Conservation (phyloP, 2,329 filamentous ascomycete species). For the Triangularia setosa region DNA sequence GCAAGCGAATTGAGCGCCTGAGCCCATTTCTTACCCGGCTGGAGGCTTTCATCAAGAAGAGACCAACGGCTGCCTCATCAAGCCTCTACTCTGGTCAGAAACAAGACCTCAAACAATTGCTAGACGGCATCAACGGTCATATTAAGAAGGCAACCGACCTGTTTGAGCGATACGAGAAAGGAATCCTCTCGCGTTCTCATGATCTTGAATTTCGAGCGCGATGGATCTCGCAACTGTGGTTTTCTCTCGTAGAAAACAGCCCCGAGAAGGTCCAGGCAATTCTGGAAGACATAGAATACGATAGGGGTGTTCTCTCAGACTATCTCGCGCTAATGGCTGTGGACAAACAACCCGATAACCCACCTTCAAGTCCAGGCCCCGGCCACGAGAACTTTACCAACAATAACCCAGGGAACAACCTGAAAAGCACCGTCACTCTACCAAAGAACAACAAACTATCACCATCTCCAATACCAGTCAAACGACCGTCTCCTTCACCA, state of each 20-base stretch:
- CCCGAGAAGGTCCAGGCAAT: conserved; percentile 24
- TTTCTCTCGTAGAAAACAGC: conserved; percentile 25
- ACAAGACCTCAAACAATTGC: conserved; percentile 21
- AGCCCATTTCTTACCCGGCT: conserved; percentile 21
- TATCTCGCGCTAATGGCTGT: conserved; percentile 22
- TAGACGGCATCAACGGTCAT: conserved; percentile 23
- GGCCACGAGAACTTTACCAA: not conserved
- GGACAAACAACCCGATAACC: conserved; percentile 1
- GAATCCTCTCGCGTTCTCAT: conserved; percentile 21
- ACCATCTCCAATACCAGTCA: not conserved
- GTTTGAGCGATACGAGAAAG: conserved; percentile 26
- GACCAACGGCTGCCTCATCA: conserved; percentile 6
- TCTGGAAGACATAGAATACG: conserved; percentile 23
- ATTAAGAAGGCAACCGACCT: conserved; percentile 23
- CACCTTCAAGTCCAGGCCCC: not conserved
- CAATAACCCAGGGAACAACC: not conserved
- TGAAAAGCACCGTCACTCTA: not conserved
- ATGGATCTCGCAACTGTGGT: conserved; percentile 23
- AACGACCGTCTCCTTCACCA: conserved; percentile 7
- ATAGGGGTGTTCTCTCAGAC: conserved; percentile 16
- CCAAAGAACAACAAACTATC: not conserved
- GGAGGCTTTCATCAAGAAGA: conserved; percentile 17
- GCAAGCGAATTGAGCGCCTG: conserved; percentile 23
- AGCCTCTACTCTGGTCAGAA: conserved; percentile 18
- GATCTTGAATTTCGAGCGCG: conserved; percentile 25